Percentiles rank a stretch among this genome's conserved stretches.
phyloP scores from a whole-genome alignment of 2,329 filamentous ascomycete species.

The Pyrenochaeta sp. region DNA sequence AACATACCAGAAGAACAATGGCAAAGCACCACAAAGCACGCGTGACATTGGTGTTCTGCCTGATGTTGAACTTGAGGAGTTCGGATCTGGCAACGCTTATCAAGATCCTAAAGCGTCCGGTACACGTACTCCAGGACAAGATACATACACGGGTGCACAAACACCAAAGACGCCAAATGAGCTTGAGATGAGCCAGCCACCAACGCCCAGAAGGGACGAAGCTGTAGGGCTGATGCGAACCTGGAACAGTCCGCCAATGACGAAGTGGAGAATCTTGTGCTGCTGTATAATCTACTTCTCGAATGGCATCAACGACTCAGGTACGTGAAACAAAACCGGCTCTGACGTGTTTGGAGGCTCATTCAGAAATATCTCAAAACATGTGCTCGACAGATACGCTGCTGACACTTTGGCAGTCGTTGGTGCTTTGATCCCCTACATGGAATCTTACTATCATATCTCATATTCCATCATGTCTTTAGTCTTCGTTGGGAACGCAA shows the following conservation, averaged over 20 bases:
- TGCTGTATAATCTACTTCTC: slow-evolving; percentile 72
- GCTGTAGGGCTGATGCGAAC: slow-evolving; percentile 62
- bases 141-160: slow-evolving; percentile 18
- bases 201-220: slow-evolving; percentile 54
- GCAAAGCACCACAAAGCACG: slow-evolving; percentile 19
- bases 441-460: slow-evolving; percentile 78
- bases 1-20: slow-evolving; percentile 39
- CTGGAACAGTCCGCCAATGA: slow-evolving; percentile 68
- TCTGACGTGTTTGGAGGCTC: background rate
- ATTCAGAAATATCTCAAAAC: background rate
- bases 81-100: slow-evolving; percentile 28
- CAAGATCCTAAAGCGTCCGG: slow-evolving; percentile 28
- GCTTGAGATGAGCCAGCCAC: slow-evolving; percentile 64
- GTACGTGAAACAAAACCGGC: slow-evolving; percentile 23
- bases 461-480: slow-evolving; percentile 81
- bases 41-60: slow-evolving; percentile 29
- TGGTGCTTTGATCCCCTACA: slow-evolving; percentile 82
- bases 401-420: slow-evolving; percentile 56
- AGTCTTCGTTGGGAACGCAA: slow-evolving; percentile 80
- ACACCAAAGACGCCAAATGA: slow-evolving; percentile 50
- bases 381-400: background rate
- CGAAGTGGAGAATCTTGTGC: slow-evolving; percentile 72
- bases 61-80: slow-evolving; percentile 47
- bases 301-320: slow-evolving; percentile 77
- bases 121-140: slow-evolving; percentile 20